Base-by-base conservation (phyloP, 2,329 filamentous ascomycete species). In the Colletotrichum sp. region DNA sequence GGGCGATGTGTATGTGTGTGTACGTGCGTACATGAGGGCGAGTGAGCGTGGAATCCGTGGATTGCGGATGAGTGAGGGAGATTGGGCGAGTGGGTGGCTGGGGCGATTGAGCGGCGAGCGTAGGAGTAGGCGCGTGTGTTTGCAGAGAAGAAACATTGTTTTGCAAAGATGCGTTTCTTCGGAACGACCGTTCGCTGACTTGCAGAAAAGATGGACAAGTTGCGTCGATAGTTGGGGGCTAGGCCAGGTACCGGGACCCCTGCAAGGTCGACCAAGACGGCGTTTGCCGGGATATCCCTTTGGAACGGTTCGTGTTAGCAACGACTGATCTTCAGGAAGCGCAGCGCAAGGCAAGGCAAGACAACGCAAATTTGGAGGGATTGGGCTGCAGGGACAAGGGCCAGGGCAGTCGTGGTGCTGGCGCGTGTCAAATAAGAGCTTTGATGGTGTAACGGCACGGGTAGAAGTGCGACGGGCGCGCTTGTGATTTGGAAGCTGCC, bases 131-230 rank as follows among this genome's bases (percentile, higher is more conserved):
- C 68, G 63, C 57, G 63, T 73, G 70, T 76, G 64, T 76, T 64
- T 76, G 73, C 73, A 76, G 68, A 76, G 39, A 73, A 72, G 64
- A 76, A 76, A 73, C 73, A 76, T 57, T 73, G 73, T 73, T 76
- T 76, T 73, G 57, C 63, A 64, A 32, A 72, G n/a, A 68, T 68
- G 70, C 64, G 63, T 76, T 73, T 73, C 70, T 26, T 72, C 49
- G 73, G 64, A 72, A 73, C 72, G 69, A 39, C 28, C 69, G 70
- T 72, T 55, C 55, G 32, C 36, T 63, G 28, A 57, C 52, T 66
- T 63, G 30, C 52, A 72, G 68, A 52, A 52, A 59, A 21, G 44
- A 52, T 52, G 44, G 64, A 55, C 62, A 36, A 63, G 34, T 24
- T 39, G 32, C 30, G 62, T 63, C 44, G 44, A 52, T 59, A 21